Base-by-base conservation (phyloP, 139 green algal genomes). In the Tetradesmus lagerheimii region DNA sequence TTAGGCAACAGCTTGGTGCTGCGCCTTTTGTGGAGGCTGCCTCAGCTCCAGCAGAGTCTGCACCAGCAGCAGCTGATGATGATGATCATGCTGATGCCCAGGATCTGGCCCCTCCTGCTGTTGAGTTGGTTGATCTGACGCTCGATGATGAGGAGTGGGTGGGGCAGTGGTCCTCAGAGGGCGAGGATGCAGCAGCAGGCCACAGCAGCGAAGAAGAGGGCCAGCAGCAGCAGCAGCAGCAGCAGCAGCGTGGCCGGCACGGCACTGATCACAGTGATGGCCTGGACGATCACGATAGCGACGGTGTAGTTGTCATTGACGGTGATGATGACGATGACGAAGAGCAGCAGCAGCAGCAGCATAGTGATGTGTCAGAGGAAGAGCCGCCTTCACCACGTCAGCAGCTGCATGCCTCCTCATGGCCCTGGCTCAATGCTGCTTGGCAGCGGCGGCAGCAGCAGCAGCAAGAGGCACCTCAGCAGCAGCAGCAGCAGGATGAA, bases 341-440 rank as follows among this genome's bases (percentile, higher is more conserved):
- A 3, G n/a, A 86, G 80, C 80, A 75, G 39, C 39, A 84, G 80
- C 80, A 86, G 45, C 47, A 86, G 47, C 80, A 86, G 29, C 6
- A 43, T 50, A 3, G 18, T 38, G 27, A 4, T 77, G n/a, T 43
- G 1, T 23, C 71, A 39, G 71, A 9, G n/a, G 57, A n/a, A n/a
- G 12, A n/a, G 57, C 57, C 23, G 18, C 57, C 57, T 11, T 71
- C 57, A 23, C 57, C 57, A 71, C 57, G 57, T n/a, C 57, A 71
- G 57, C 57, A 71, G 57, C 57, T 31, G 23, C 57, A 71, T 23
- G 0, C 57, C 23, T 31, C 57, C 2, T 71, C 57, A 5, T 71
- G 57, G 57, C 57, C 57, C 23, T 71, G 57, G 57, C 57, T 71
- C 57, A 71, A 8, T 71, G 57, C 57, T n/a, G 57, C 23, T 9